These are phyloP conservation scores for Spironucleus salmonicida DNA, from an alignment of 208 protist genomes.

Conservation along the genomic window DNA sequence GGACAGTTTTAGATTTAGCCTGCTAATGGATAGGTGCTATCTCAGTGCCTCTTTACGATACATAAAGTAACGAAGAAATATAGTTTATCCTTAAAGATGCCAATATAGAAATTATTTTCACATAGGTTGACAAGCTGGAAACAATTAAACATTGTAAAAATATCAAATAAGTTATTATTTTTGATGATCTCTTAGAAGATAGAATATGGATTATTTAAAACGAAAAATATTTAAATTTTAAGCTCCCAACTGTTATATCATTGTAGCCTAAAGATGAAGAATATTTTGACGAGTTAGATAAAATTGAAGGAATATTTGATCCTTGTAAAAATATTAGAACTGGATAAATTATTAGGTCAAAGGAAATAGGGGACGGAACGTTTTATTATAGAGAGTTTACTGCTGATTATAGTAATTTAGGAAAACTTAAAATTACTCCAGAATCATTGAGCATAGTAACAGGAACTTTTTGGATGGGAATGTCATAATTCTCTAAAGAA, in stretches of 20 bases:
- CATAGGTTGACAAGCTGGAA: background rate
- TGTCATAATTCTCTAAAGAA: no score
- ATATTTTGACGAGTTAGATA: background rate
- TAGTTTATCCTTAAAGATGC: background rate
- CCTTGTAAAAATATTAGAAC: background rate
- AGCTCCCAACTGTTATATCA: background rate
- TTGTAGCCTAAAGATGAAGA: background rate
- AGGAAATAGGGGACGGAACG: no score
- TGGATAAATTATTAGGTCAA: no score
- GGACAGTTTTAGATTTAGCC: conserved; percentile 28
- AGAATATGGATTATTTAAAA: no score
- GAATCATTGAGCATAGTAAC: no score
- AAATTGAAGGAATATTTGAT: background rate
- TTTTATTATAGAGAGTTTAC: no score
- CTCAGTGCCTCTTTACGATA: conserved; percentile 32
- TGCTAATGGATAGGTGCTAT: conserved; percentile 19
- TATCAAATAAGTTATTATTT: conserved; percentile 1
- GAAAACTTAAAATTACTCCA: no score
- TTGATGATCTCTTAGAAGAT: conserved; percentile 7
- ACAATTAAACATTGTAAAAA: background rate
- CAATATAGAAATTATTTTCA: background rate
- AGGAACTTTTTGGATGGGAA: no score
- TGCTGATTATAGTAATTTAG: no score
- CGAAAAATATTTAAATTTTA: no score
- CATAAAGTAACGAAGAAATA: background rate